Percentiles rank a stretch among this genome's conserved stretches.
These are phyloP conservation scores for Alternaria sp. DNA, from an alignment of 2,329 filamentous ascomycete species.

Conservation along the genomic window DNA sequence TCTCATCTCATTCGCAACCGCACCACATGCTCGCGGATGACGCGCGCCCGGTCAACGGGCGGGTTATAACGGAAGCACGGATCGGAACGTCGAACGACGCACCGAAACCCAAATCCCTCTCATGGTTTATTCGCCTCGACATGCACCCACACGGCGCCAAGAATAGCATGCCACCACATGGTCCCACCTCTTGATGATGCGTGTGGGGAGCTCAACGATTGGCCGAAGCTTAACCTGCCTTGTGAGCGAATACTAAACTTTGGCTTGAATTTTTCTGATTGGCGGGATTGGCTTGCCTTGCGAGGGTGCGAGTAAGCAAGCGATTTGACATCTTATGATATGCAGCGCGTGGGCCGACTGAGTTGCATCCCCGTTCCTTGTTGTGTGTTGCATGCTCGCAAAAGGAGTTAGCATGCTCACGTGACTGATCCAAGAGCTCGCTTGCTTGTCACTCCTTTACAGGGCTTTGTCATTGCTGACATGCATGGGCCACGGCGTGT, in stretches of 20 bases:
- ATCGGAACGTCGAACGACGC: slow-evolving; percentile 14
- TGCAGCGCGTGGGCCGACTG: background rate
- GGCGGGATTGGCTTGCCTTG: background rate
- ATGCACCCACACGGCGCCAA: background rate
- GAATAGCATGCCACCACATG: background rate
- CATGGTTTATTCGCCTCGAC: background rate
- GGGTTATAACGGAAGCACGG: slow-evolving; percentile 8
- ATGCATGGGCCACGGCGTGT: slow-evolving; percentile 9
- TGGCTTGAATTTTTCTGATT: background rate
- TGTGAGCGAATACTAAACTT: background rate
- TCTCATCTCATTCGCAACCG: background rate
- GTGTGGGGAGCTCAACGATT: slow-evolving; percentile 6
- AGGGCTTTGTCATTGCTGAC: slow-evolving; percentile 4
- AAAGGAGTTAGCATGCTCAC: background rate
- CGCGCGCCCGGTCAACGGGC: slow-evolving; percentile 4
- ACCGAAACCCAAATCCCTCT: slow-evolving; percentile 1
- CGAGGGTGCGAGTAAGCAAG: background rate
- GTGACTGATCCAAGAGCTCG: slow-evolving; percentile 2
- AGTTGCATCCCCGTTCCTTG: background rate
- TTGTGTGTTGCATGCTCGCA: background rate
- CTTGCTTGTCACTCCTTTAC: background rate
- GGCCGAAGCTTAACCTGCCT: background rate
- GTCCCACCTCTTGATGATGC: background rate
- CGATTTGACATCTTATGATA: background rate
- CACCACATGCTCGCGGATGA: slow-evolving; percentile 1